phyloP scores from a whole-genome alignment of 306 rosid genomes.

The Quercus parvula region DNA sequence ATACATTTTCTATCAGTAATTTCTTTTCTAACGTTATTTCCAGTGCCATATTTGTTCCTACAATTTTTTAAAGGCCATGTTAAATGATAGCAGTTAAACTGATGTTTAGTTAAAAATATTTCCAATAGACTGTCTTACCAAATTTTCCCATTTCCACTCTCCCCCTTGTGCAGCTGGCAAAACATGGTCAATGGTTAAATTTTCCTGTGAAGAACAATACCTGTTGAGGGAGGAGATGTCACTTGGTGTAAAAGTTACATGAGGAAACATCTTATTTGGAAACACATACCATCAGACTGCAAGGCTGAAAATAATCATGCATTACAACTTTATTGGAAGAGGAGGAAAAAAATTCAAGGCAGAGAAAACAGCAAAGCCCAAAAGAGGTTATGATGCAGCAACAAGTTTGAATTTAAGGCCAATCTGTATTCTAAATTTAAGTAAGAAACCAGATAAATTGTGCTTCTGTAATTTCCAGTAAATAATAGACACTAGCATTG shows the following conservation, averaged over 20 bases:
- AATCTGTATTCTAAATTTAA: background rate
- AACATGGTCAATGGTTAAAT: constrained; percentile 95
- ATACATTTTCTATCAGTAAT: background rate
- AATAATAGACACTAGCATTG: background rate
- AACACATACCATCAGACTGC: background rate
- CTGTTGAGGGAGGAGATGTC: constrained; percentile 40
- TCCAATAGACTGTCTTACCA: constrained; percentile 46
- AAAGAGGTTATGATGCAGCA: background rate
- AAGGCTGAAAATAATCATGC: background rate
- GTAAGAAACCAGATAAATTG: background rate
- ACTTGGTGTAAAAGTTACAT: background rate
- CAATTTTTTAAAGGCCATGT: background rate
- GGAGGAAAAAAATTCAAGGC: background rate
- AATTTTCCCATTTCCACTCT: constrained; percentile 94
- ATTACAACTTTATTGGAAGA: background rate
- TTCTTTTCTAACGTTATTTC: background rate
- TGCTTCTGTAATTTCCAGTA: background rate
- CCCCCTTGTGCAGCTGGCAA: constrained; percentile 76
- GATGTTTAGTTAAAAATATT: background rate
- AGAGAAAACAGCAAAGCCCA: background rate
- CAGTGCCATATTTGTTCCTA: background rate
- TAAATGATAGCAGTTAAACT: background rate
- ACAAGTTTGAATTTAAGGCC: background rate
- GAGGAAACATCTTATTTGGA: background rate
- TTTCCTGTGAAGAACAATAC: constrained; percentile 76